A percentile compares a stretch with the other conserved stretches of the same genome.
phyloP scores from a whole-genome alignment of 306 rosid genomes.

The Ochetophila trinervis region DNA sequence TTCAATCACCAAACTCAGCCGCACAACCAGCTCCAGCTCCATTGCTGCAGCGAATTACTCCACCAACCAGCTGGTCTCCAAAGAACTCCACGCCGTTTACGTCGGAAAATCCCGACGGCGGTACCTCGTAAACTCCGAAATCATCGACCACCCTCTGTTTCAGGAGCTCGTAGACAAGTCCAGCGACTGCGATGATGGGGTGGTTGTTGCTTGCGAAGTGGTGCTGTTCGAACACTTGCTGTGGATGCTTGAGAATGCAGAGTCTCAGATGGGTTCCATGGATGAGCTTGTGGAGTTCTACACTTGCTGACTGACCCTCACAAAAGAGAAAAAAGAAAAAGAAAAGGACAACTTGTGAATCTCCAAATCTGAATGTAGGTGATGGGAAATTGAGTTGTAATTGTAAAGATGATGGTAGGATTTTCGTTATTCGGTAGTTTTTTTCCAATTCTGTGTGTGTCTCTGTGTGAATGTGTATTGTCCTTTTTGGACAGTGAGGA shows the following conservation, averaged over 20 bases:
- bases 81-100: conserved; percentile 51
- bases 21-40: conserved; percentile 41
- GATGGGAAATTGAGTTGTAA: conserved; percentile 13
- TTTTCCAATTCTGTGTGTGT: neutral
- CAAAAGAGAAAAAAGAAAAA: no score
- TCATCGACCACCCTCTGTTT: conserved; percentile 68
- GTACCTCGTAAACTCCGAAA: conserved; percentile 60
- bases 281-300: conserved; percentile 83
- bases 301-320: conserved; percentile 43
- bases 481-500: conserved; percentile 19
- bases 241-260: conserved; percentile 83
- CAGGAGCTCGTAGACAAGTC: conserved; percentile 76
- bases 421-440: conserved; percentile 1
- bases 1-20: conserved; percentile 60
- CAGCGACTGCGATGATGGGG: conserved; percentile 21
- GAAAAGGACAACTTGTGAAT: no score
- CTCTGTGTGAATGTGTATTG: neutral
- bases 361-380: no score
- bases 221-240: conserved; percentile 88
- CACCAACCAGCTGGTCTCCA: neutral
- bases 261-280: conserved; percentile 67
- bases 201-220: conserved; percentile 70
- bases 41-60: conserved; percentile 5
- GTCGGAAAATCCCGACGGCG: conserved; percentile 76
- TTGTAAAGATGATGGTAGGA: conserved; percentile 25